Conservation (phyloP, 306 rosid species). For the Myrica gale region DNA sequence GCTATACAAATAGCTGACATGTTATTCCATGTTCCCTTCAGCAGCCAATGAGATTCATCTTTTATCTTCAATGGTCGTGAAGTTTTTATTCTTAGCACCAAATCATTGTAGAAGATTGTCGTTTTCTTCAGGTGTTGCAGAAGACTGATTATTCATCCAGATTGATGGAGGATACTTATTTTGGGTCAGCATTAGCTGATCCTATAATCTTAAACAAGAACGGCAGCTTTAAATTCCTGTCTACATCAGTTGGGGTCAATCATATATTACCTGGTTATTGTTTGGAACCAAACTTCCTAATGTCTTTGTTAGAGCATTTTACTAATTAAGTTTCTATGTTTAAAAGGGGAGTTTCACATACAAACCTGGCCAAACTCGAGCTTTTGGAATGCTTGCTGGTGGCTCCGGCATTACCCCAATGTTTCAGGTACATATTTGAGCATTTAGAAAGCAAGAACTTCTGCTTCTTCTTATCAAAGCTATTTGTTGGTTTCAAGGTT, state of each 20-base stretch:
- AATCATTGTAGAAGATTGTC: too few species aligned
- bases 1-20: too few species aligned
- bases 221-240: not conserved
- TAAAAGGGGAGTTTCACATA: conserved; percentile 70
- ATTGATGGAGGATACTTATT: not conserved
- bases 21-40: too few species aligned
- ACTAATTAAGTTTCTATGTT: not conserved
- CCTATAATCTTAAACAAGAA: not conserved
- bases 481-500: not conserved
- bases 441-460: not conserved
- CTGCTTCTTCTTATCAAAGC: not conserved
- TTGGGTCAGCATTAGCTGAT: not conserved
- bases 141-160: too few species aligned
- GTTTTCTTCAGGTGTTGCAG: too few species aligned
- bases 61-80: too few species aligned
- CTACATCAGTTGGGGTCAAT: not conserved
- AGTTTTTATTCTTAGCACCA: too few species aligned
- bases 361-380: conserved; percentile 56
- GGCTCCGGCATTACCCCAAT: conserved; percentile 87
- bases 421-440: conserved; percentile 60
- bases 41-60: too few species aligned
- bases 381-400: conserved; percentile 82
- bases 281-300: not conserved
- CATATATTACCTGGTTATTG: not conserved
- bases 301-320: not conserved